Percentiles rank a stretch among this genome's conserved stretches.
Conservation (phyloP, 2,329 filamentous ascomycete species). For the Diaporthe citriasiana region DNA sequence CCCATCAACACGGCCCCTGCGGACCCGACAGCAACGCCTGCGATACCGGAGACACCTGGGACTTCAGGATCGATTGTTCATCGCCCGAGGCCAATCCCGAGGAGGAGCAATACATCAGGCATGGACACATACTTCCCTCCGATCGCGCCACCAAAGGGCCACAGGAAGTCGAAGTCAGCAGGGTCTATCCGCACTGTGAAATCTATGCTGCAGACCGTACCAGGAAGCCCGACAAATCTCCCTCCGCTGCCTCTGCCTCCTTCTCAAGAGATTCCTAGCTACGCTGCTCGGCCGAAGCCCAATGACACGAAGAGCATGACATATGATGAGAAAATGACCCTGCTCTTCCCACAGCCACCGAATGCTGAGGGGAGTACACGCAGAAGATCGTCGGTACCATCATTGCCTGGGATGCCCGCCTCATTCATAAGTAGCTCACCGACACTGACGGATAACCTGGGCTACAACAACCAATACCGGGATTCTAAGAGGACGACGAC, state of each 20-base stretch:
- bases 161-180: constrained; percentile 65
- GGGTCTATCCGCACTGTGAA: constrained; percentile 61
- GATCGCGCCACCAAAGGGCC: constrained; percentile 50
- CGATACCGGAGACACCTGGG: constrained; percentile 41
- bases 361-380: constrained; percentile 43
- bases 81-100: constrained; percentile 69
- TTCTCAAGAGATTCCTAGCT: constrained; percentile 53
- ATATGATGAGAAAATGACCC: constrained; percentile 68
- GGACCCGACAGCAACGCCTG: background rate
- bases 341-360: constrained; percentile 61
- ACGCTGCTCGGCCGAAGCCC: constrained; percentile 55
- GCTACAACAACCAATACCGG: constrained; percentile 47
- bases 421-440: constrained; percentile 49
- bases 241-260: constrained; percentile 66
- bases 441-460: constrained; percentile 46
- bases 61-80: constrained; percentile 62
- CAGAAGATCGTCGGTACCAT: constrained; percentile 60
- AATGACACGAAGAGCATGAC: constrained; percentile 72
- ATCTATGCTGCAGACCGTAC: constrained; percentile 59
- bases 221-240: constrained; percentile 64
- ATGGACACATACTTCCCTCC: constrained; percentile 59
- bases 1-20: constrained; percentile 19
- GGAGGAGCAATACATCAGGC: constrained; percentile 49
- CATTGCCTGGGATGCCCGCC: constrained; percentile 56
- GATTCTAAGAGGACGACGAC: constrained; percentile 56